Base-by-base conservation (phyloP, 345 rosid species). In the Theobroma cacao region DNA sequence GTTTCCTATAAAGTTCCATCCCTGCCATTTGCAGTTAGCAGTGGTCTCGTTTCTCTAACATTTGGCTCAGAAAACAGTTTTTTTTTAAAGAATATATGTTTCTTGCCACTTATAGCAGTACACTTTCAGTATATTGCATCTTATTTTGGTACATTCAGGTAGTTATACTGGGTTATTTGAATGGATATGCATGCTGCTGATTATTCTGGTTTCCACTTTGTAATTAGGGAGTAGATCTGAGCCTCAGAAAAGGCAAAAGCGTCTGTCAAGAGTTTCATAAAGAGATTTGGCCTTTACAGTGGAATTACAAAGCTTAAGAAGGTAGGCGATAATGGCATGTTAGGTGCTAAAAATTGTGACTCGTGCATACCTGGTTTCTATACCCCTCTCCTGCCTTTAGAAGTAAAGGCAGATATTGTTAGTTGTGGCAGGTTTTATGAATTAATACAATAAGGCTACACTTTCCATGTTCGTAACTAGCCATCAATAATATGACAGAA, bases 171-270 rank as follows among this genome's bases (percentile, higher is more conserved):
- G 33, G 28, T 65, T 36, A 33, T 67, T 67, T 22, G 20, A 43
- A 41, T 41, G 48, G 34, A 31, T 71, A 34, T 48, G 22, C 22
- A 60, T 47, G 60, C 56, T 30, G 41, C 24, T 71, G 2, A 40
- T 68, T 43, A 20, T 28, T 17, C 26, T 70, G 38, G 6, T 52
- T 48, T 69, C 34, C 7, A 31, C n/a, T 24, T 50, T 52, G 43
- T 52, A 10, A 52, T 72, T 50, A 72, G 75, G 75, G 26, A 52
- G 17, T 72, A 31, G 43, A 52, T 50, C 61, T 2, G 30, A 72
- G 60, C 75, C 43, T n/a, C 48, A 20, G 73, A 72, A 30, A 72
- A 72, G 61, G 62, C 55, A 11, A 68, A 72, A 47, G 9, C 58
- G 8, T 33, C 7, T 8, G 22, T 48, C n/a, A 43, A 43, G 34